A percentile compares a stretch with the other conserved stretches of the same genome.
These are phyloP conservation scores for Plasmodium ovale DNA, from an alignment of 169 alveolate species.

Conservation along the genomic window DNA sequence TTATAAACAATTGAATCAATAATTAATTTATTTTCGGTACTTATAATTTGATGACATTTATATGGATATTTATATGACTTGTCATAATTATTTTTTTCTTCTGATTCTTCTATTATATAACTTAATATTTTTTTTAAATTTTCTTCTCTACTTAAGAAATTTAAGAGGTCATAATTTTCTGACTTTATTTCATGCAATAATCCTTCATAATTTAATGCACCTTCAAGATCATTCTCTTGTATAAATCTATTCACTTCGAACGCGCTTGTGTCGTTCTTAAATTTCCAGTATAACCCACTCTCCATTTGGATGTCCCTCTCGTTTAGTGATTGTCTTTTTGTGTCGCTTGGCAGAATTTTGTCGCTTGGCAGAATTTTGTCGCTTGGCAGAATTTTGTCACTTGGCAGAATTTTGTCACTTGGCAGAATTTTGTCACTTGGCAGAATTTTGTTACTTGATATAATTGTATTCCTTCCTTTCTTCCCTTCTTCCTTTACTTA, in stretches of 20 bases:
- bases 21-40: slow-evolving; percentile 58
- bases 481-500: too few species aligned
- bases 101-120: slow-evolving; percentile 42
- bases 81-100: slow-evolving; percentile 44
- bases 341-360: too few species aligned
- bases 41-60: slow-evolving; percentile 60
- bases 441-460: too few species aligned
- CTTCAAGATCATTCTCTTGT: slow-evolving; percentile 22
- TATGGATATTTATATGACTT: slow-evolving; percentile 45
- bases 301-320: too few species aligned
- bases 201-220: slow-evolving; percentile 47
- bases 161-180: slow-evolving; percentile 29
- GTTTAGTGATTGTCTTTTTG: too few species aligned
- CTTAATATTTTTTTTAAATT: slow-evolving; percentile 27
- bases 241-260: slow-evolving; percentile 32
- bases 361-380: too few species aligned
- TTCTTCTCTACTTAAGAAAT: slow-evolving; percentile 38
- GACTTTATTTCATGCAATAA: slow-evolving; percentile 53
- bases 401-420: too few species aligned
- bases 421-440: too few species aligned
- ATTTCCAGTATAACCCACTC: slow-evolving; percentile 37
- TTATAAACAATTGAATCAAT: slow-evolving; percentile 51
- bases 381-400: too few species aligned
- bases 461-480: too few species aligned
- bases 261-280: slow-evolving; percentile 5